Evolutionary conservation across 169 alveolate genomes (phyloP), one percentile per base, ranked within the genome.

Genomic region (Neospora caninum): DNA sequence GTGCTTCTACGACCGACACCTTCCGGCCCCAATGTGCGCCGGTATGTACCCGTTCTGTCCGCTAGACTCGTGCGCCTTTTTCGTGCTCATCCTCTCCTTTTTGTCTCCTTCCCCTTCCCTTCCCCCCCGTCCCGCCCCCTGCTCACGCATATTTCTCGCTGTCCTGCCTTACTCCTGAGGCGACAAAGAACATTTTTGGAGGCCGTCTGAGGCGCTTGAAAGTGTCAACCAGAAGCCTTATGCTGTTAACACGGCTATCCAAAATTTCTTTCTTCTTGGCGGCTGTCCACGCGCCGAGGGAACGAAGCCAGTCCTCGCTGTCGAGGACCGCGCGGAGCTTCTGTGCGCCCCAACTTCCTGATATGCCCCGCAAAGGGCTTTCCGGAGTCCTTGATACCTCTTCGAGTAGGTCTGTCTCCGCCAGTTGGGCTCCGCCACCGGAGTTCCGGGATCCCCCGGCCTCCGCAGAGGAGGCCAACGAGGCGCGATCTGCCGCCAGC

Each of bases 231-330:
- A 78, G 86, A n/a, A 78, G 86, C 45, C 42, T 2, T 4, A 16
- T 29, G 86, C 86, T 78, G 45, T 16, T 18, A 29, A 38, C 45
- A 25, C 86, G 86, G 27, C 86, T 78, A 29, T 78, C 86, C 29
- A 78, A 1, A 43, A 78, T 78, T 38, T 78, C 86, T n/a, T 78
- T 20, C 86, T 78, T 78, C 27, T 78, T 78, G n/a, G 39, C 45
- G 39, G 9, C 86, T 16, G 86, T 78, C 86, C 86, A 78, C 86
- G 86, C 86, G 39, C 86, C 86, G 27, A 78, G 86, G 42, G 86
- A 78, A 10, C 86, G 39, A 10, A 78, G 45, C 86, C 86, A 78
- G 43, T 78, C 86, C 86, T 78, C 86, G n/a, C 86, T n/a, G 31
- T n/a, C 45, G 29, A 78, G 22, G 45, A 78, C 9, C 1, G 86